Evolutionary conservation across 257 asterid genomes (phyloP), one percentile per base, ranked within the genome.

Genomic region (Prunella vulgaris): DNA sequence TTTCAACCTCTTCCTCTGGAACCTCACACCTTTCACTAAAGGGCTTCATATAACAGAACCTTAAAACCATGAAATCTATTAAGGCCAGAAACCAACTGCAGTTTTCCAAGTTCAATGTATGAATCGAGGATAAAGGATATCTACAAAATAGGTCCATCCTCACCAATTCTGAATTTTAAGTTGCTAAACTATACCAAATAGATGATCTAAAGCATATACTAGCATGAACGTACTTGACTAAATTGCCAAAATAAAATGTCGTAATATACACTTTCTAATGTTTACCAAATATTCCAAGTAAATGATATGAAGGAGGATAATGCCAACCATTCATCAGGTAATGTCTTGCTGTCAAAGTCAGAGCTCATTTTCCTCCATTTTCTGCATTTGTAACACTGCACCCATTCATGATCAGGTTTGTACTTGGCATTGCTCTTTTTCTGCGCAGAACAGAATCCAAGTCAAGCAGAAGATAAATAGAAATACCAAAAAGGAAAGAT

Each of bases 1-100:
- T 80, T 77, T 71, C 84, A 37, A 81, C 87, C 58, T 76, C 73
- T 61, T 85, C 82, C 75, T 85, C 96, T 6, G 93, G 87, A 64
- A 65, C 54, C 56, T 87, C 87, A 5, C 96, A 90, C 30, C 46
- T 78, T 44, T 88, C 90, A 57, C 32, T 53, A 54, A 88, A 88
- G 9, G 97, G 97, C 72, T 72, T 75, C 95, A 88, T 83, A 77
- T 77, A 86, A 75, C 97, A 90, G 80, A 86, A 90, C 95, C 97
- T 88, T 61, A 56, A 79, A 64, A 56, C 60, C 35, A 64, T 37
- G n/a, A 49, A 69, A 69, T 15, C 56, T 15, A 17, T 18, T 17
- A 60, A 46, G 64, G 15, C 25, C 59, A 73, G 38, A 56, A 51
- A 67, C 10, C 14, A 25, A 18, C 42, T 18, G 30, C 14, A 35